Evolutionary conservation across 345 rosid genomes (phyloP), one percentile per base, ranked within the genome.

Genomic region (Bruguiera parviflora): DNA sequence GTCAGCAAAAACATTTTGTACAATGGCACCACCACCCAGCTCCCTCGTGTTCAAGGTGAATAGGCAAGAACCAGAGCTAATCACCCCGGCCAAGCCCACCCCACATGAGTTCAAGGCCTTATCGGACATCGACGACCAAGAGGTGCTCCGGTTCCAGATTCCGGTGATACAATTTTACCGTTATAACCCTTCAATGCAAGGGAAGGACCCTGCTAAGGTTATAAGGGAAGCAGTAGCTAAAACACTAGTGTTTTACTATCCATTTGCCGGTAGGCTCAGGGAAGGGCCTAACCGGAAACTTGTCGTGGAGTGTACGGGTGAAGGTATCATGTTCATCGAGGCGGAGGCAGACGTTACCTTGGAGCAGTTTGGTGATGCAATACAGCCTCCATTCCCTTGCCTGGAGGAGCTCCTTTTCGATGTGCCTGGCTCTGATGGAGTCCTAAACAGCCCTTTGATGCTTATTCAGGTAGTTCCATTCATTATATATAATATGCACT

Each of bases 51-150:
- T 67, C 67, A 67, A 67, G n/a, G 76, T 73, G 9, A 37, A 53
- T 22, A 29, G 63, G 58, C 67, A 39, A 9, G 35, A 73, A 46
- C 77, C 77, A 0, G 72, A 67, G 2, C 43, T 67, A 0, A 18
- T 73, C 43, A 0, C 21, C 0, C 77, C 77, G 1, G 35, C 59
- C 8, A 43, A 31, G n/a, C 68, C 77, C 3, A 73, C 77, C 28
- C 72, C 72, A 1, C 77, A 62, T 31, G 77, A 73, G n/a, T 31
- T 73, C 49, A 73, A 73, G 32, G 52, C n/a, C 0, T 47, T 73
- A 11, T 73, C 77, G 4, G 77, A 73, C 68, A 67, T 73, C 0
- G 77, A 73, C 18, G 77, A 73, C 57, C 72, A 73, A 32, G 77
- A 68, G 1, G 67, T 52, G 10, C 72, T 67, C 27, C 47, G 77